Evolutionary conservation across 1,284 basidiomycete species (phyloP).

Genomic region (Apiotrichum akiyoshidainum): DNA sequence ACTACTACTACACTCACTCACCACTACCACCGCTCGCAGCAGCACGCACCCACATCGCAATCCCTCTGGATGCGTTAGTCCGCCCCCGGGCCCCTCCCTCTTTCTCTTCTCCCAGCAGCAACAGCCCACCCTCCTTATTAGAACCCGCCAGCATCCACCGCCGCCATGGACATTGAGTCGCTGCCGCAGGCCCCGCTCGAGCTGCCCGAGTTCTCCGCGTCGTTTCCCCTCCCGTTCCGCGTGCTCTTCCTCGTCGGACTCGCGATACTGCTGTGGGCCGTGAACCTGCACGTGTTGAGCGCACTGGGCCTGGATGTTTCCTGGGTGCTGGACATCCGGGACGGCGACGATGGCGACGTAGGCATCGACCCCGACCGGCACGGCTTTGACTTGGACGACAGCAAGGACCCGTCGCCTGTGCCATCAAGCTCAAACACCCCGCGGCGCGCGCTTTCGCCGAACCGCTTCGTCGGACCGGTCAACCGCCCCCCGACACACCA

Average conservation of each 20-base stretch:
- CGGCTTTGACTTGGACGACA: too few relatives aligned
- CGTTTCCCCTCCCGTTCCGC: conserved; percentile 77
- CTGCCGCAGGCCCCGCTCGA: conserved; percentile 7
- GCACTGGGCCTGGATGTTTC: conserved; percentile 69
- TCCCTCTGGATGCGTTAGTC: too few relatives aligned
- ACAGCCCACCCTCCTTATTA: neutral
- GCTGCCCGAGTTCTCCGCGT: conserved; percentile 56
- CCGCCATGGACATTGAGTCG: conserved; percentile 47
- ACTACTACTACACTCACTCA: too few relatives aligned
- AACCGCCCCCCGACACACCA: conserved; percentile 4
- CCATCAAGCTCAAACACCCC: neutral
- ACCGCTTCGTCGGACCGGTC: neutral
- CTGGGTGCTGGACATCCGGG: conserved; percentile 56
- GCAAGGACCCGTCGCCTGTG: too few relatives aligned
- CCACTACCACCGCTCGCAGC: too few relatives aligned
- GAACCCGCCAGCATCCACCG: neutral
- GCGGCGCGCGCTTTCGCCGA: neutral
- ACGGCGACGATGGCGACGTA: conserved; percentile 21
- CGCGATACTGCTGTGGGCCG: conserved; percentile 75
- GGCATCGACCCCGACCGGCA: neutral
- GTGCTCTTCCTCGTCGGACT: conserved; percentile 68
- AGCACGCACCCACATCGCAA: too few relatives aligned
- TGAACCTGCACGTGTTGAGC: conserved; percentile 78
- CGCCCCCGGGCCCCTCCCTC: neutral
- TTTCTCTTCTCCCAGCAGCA: neutral